A percentile compares a stretch with the other conserved stretches of the same genome.
Conservation (phyloP, 495 filamentous ascomycete genomes). For the Pyrenopolyporus hunteri region DNA sequence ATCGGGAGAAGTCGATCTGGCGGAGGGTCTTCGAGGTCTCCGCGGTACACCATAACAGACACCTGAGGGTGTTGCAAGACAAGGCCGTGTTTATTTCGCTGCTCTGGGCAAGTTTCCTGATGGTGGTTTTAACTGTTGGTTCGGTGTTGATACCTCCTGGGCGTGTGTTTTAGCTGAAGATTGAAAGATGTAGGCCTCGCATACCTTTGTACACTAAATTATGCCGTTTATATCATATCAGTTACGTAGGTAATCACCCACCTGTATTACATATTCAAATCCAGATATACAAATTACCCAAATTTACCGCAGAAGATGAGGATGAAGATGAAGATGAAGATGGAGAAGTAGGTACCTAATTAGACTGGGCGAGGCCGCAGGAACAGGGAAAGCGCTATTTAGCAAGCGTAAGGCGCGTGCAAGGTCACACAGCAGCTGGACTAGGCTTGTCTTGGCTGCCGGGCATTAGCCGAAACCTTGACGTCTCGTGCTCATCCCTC, state of each 20-base stretch:
- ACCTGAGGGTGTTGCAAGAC: conserved; percentile 69
- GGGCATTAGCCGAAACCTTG: background rate
- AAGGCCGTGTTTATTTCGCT: conserved; percentile 62
- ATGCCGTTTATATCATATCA: too few species aligned
- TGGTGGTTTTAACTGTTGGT: conserved; percentile 43
- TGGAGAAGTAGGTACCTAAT: too few species aligned
- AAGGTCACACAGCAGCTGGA: background rate
- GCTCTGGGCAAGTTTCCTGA: conserved; percentile 43
- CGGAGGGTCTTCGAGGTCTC: conserved; percentile 68
- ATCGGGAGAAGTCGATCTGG: conserved; percentile 61
- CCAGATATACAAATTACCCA: too few species aligned
- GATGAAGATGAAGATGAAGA: too few species aligned
- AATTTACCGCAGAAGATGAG: too few species aligned
- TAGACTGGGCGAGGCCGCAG: too few species aligned
- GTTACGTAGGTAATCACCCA: too few species aligned
- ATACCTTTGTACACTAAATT: too few species aligned
- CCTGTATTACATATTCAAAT: too few species aligned
- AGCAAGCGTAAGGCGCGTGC: background rate
- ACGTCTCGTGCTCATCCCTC: background rate
- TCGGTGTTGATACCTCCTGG: conserved; percentile 46
- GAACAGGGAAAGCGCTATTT: too few species aligned
- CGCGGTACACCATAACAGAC: conserved; percentile 65
- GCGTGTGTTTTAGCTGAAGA: conserved; percentile 14
- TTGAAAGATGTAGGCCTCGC: background rate
- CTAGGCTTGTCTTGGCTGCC: background rate